Evolutionary conservation across 352 stramenopile genomes (phyloP), one percentile per base, ranked within the genome.

Genomic region (Pythium rhizo-oryzae): DNA sequence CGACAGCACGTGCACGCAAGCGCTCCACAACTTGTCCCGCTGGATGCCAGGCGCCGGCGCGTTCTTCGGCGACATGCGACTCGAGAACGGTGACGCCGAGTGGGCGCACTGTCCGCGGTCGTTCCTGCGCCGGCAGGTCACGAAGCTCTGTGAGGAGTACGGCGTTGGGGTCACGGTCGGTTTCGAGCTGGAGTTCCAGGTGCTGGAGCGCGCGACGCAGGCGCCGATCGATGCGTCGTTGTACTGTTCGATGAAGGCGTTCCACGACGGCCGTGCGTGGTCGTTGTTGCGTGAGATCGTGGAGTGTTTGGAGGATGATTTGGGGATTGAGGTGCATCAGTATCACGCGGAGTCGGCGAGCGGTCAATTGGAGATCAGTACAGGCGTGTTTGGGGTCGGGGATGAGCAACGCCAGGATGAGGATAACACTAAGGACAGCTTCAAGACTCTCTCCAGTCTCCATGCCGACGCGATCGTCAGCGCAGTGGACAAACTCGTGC

Each of bases 291-390:
- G 59, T 4, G n/a, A 65, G 9, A 76, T 80, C 49, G 69, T 79
- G 18, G 41, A 65, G 47, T 62, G 28, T 24, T 39, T 79, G 13
- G 24, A 76, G 23, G 55, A 62, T 9, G 59, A 78, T 21, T 57
- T 78, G 9, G 41, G 54, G 0, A 80, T 76, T 39, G 39, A 43
- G 1, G 70, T 80, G 37, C 55, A 71, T 18, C 74, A 80, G 59
- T 78, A 78, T 24, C 74, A 79, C 44, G 24, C 74, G 2, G 70
- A 80, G 51, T 75, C 66, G 4, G 70, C 60, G 12, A 65, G 63
- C 23, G 73, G 69, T 7, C 73, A 80, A 62, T 67, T 80, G 5
- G 73, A 80, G 62, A 80, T 80, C 60, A 77, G 69, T 51, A 74
- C 74, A 9, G 72, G 65, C 12, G 8, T 61, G 23, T 76, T 76